Evolutionary conservation across 495 filamentous ascomycete genomes (phyloP), one percentile per base, ranked within the genome.

Genomic region (Hypomontagnella monticulosa): DNA sequence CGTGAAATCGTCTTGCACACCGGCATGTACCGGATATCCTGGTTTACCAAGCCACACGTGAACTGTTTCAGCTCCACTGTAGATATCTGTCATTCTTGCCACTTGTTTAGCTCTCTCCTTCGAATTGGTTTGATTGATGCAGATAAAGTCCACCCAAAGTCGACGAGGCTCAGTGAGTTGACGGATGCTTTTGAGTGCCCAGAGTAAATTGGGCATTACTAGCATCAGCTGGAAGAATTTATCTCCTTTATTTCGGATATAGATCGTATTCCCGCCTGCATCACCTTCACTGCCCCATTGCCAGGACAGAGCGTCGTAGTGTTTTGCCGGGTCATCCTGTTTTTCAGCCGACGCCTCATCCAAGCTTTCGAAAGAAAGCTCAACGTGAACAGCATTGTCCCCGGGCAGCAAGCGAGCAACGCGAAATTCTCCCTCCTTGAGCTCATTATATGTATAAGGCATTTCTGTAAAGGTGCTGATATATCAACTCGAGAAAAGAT

Each of bases 31-130:
- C 19, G 41, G 4, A 47, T 16, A 11, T 43, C 37, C 46, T 36
- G 57, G 57, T 38, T 61, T 23, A n/a, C 57, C 57, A 15, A 61
- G 57, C 57, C 57, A 61, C 12, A 61, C 46, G 41, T 40, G 30
- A 15, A 61, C 57, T 46, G 6, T 5, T 12, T 11, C 1, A 18
- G 57, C 57, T 3, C 27, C 12, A n/a, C 46, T 20, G n/a, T 53
- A 61, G n/a, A 61, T 61, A 2, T 61, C 19, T 10, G 46, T 42
- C 57, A 61, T 61, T 34, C 33, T 61, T 43, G 57, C 47, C n/a
- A 61, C 34, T 40, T 61, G 57, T 12, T 11, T 42, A 7, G 12
- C 36, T 11, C 33, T 54, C 32, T 54, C 51, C 9, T 54, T 33
- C 12, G 4, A 16, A 12, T 38, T 43, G 20, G 5, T 23, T 23